A percentile compares a stretch with the other conserved stretches of the same genome.
phyloP scores from a whole-genome alignment of 2,329 filamentous ascomycete genomes.

The Claviceps sp. region DNA sequence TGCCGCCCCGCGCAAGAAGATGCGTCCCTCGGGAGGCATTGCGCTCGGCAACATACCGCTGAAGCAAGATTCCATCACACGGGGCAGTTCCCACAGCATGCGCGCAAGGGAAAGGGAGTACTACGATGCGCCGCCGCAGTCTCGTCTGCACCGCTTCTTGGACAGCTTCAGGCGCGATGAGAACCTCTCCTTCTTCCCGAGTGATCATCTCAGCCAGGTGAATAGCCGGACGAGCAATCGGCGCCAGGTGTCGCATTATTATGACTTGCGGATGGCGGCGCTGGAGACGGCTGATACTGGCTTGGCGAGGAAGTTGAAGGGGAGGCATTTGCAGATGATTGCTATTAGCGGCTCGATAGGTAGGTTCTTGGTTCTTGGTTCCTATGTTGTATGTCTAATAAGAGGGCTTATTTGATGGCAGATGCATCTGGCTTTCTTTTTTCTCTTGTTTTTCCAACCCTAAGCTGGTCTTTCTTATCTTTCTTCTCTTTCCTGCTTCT shows the following conservation, averaged over 20 bases:
- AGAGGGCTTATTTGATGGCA: too few relatives aligned
- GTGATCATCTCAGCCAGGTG: conserved; percentile 25
- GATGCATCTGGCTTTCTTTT: too few relatives aligned
- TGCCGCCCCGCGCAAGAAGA: not conserved
- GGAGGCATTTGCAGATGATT: conserved; percentile 91
- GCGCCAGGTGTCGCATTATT: conserved; percentile 31
- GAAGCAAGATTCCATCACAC: conserved; percentile 42
- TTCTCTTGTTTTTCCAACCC: not conserved
- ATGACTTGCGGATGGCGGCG: conserved; percentile 43
- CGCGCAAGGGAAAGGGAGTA: conserved; percentile 34
- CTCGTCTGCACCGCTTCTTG: conserved; percentile 31
- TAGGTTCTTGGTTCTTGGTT: conserved; percentile 16
- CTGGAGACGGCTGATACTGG: conserved; percentile 64
- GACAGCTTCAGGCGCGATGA: conserved; percentile 54
- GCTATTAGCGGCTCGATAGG: conserved; percentile 88
- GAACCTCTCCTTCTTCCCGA: conserved; percentile 31
- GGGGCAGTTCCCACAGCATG: conserved; percentile 37
- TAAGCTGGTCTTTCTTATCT: too few relatives aligned
- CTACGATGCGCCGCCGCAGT: conserved; percentile 24
- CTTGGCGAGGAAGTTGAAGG: conserved; percentile 65
- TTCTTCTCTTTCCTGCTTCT: too few relatives aligned
- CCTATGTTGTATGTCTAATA: too few relatives aligned
- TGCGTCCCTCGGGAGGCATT: conserved; percentile 29
- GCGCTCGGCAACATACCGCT: conserved; percentile 45
- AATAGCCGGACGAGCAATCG: conserved; percentile 11